Evolutionary conservation across 2,329 filamentous ascomycete species (phyloP), one percentile per base, ranked within the genome.

Genomic region (Trichoderma guizhouense): DNA sequence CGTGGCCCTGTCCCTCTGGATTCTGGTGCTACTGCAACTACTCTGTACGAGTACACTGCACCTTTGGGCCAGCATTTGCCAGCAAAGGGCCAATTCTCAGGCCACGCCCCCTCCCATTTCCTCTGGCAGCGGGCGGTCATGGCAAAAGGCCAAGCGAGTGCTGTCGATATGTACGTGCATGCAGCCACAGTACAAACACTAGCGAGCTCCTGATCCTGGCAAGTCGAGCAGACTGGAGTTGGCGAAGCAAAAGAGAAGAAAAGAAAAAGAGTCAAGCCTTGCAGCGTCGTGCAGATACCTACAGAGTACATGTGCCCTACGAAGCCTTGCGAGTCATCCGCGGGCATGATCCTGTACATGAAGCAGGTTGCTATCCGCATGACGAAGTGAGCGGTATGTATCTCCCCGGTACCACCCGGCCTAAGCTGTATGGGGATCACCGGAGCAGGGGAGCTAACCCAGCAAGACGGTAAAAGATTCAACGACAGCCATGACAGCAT

Each of bases 1-100:
- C 67, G 67, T 71, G 71, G 72, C 66, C 60, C 72, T 34, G 60
- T 21, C 24, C n/a, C 39, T 72, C 62, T 67, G 69, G 47, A n/a
- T 67, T 53, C 28, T 53, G 67, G 43, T 32, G 55, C 55, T 32
- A n/a, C 18, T 9, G 4, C 24, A 3, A 9, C 53, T n/a, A 32
- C 18, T 18, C 15, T 30, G 15, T 6, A 58, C 26, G 34, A 36
- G 34, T 32, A 32, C 55, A 15, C 58, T 47, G 8, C 9, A 47
- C n/a, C 21, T 18, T 47, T 21, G 43, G 26, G 32, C 32, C 53
- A 39, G 53, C 28, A 60, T 12, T 34, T 51, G 34, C 66, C 66
- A 57, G 28, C 36, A 60, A 32, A 60, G n/a, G 9, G 34, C 43
- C 55, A 32, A 65, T 55, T 71, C 61, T 65, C 34, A 36, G 36